Conservation (phyloP, 78 protist genomes). For the Chrysochromulina parva region DNA sequence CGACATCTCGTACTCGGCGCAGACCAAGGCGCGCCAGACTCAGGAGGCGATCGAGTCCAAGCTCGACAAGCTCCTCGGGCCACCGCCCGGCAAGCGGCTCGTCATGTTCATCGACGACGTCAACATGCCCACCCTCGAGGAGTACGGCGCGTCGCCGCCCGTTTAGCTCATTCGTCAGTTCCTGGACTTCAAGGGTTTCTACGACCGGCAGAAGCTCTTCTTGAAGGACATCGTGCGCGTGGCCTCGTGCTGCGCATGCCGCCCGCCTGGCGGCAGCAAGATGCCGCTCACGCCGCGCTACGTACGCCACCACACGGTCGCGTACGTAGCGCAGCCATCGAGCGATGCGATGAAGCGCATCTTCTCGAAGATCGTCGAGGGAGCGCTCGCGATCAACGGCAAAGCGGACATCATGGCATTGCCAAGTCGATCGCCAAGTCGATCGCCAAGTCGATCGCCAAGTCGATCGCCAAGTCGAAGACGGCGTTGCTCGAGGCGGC, state of each 20-base stretch:
- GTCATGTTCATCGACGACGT: constrained; percentile 81
- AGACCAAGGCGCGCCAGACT: constrained; percentile 36
- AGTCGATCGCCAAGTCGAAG: constrained; percentile 28
- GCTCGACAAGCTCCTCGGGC: constrained; percentile 58
- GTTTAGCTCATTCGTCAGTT: constrained; percentile 74
- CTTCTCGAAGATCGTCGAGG: constrained; percentile 60
- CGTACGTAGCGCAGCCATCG: constrained; percentile 51
- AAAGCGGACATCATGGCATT: background rate
- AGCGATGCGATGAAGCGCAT: constrained; percentile 43
- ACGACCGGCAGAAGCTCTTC: constrained; percentile 39
- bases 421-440: constrained; percentile 59
- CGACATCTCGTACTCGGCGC: constrained; percentile 69
- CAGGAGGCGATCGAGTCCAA: constrained; percentile 60
- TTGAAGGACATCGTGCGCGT: constrained; percentile 58
- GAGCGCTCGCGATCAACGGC: constrained; percentile 40
- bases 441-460: constrained; percentile 56
- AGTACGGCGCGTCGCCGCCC: constrained; percentile 83
- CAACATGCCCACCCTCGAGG: constrained; percentile 85
- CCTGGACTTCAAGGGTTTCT: constrained; percentile 57
- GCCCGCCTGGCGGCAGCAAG: constrained; percentile 71
- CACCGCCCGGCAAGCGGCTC: constrained; percentile 63
- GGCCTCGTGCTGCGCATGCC: constrained; percentile 43
- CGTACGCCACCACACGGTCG: constrained; percentile 58
- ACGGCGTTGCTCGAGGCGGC: constrained; percentile 67
- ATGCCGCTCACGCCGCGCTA: constrained; percentile 68